Evolutionary conservation across 768 basidiomycete species (phyloP).

Genomic region (Leccinum sublutescens): DNA sequence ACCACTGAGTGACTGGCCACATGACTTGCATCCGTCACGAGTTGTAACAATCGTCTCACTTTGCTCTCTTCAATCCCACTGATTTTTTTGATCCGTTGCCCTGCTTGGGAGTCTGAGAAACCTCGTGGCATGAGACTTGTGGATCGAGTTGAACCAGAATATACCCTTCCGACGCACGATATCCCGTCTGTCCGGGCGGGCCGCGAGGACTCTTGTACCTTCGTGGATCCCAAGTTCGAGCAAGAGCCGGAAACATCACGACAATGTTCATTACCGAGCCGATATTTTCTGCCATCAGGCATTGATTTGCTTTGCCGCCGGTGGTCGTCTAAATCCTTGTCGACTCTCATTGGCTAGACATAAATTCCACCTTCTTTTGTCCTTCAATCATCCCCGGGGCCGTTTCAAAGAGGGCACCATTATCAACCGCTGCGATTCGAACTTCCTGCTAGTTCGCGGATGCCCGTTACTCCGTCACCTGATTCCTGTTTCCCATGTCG

Average conservation of each 20-base stretch:
- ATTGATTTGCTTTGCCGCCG: not conserved
- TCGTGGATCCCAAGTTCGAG: not conserved
- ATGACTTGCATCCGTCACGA: not conserved
- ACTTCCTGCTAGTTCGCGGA: not conserved
- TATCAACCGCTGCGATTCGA: not conserved
- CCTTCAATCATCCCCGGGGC: not conserved
- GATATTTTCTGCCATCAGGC: not conserved
- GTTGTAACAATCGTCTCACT: not conserved
- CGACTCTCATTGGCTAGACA: not conserved
- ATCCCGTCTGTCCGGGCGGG: not conserved
- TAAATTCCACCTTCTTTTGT: not conserved
- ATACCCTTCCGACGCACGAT: not conserved
- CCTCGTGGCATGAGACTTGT: not conserved
- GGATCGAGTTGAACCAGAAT: not conserved
- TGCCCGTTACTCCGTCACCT: slow-evolving; percentile 1
- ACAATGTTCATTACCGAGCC: not conserved
- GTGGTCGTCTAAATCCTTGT: not conserved
- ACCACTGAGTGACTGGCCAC: no score
- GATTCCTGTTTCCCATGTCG: not conserved
- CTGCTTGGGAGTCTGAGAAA: not conserved
- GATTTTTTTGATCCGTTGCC: not conserved
- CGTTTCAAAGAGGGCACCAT: not conserved
- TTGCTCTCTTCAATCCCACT: not conserved
- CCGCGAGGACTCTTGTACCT: not conserved
- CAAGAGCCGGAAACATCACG: not conserved